Evolutionary conservation across 331 rosid species (phyloP).

Genomic region (Arachis monticola): DNA sequence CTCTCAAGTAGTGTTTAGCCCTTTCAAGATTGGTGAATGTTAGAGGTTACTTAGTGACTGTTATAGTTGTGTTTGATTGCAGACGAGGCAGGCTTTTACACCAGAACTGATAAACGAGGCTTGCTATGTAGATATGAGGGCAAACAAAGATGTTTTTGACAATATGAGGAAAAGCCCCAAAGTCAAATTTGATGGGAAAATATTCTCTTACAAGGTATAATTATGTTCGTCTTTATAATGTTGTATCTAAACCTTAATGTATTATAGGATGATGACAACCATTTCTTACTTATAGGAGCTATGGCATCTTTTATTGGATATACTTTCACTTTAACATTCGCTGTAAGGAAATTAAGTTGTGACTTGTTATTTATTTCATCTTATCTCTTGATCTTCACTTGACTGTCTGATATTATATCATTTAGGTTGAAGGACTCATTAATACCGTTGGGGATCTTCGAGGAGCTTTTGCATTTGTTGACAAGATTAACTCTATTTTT

Average conservation of each 20-base stretch:
- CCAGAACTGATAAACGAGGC: constrained; percentile 84
- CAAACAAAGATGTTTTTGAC: constrained; percentile 89
- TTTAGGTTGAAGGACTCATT: too few species aligned
- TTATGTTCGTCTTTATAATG: neutral
- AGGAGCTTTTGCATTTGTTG: too few species aligned
- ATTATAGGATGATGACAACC: neutral
- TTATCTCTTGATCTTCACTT: too few species aligned
- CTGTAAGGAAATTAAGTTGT: too few species aligned
- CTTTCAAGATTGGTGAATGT: neutral
- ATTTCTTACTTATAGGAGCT: neutral
- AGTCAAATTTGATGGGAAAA: constrained; percentile 83
- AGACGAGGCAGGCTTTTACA: constrained; percentile 83
- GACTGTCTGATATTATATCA: too few species aligned
- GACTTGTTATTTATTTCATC: too few species aligned
- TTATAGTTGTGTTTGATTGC: constrained; percentile 44
- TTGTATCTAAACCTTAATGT: neutral
- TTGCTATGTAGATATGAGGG: constrained; percentile 78
- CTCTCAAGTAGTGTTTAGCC: neutral
- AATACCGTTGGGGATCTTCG: too few species aligned
- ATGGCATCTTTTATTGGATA: too few species aligned
- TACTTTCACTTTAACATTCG: too few species aligned
- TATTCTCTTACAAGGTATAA: constrained; percentile 87
- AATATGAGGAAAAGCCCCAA: constrained; percentile 88
- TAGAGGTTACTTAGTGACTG: constrained; percentile 22
- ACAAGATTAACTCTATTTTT: too few species aligned